Evolutionary conservation across 495 filamentous ascomycete genomes (phyloP), one percentile per base, ranked within the genome.

Genomic region (Neurospora sp.): DNA sequence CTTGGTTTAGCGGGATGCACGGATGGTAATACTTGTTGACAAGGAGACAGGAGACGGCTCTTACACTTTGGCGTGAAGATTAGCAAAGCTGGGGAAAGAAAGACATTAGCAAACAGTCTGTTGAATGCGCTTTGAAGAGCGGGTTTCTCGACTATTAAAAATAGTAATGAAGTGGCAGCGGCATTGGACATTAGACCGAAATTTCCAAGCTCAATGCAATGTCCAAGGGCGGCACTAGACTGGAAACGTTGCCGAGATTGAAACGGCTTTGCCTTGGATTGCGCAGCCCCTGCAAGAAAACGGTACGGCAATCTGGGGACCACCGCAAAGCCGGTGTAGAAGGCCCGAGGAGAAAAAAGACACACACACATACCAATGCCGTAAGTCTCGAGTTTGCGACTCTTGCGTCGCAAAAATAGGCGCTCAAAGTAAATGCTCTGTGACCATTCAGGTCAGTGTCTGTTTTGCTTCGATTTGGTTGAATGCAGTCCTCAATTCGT

Each of bases 171-270:
- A 35, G 53, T 73, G 68, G 69, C 20, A 74, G 70, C 59, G 65
- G 48, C 69, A 71, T 27, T 68, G 72, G 73, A 73, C 72, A 75
- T 72, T 44, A 59, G 76, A 75, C 44, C 73, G 74, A 79, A 77
- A 75, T 76, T 77, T 76, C 74, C 76, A 77, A 74, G 73, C 70
- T 78, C 78, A 76, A 82, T 81, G 80, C 80, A 74, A 72, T 77
- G 69, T 35, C 73, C 76, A 73, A 70, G 79, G 77, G 72, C 44
- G 74, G 80, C 59, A 77, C 79, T 82, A 82, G 80, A 76, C 79
- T 82, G 80, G 78, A 81, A 81, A 82, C 80, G 76, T 74, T 81
- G 80, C 79, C 80, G 80, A 82, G 76, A 82, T 82, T 80, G 79
- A 81, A 82, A 82, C 78, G 78, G 80, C 76, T 76, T 75, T 74